These are phyloP conservation scores for Aaosphaeria pasadenensis DNA, from an alignment of 2,329 filamentous ascomycete species.

Conservation along the genomic window DNA sequence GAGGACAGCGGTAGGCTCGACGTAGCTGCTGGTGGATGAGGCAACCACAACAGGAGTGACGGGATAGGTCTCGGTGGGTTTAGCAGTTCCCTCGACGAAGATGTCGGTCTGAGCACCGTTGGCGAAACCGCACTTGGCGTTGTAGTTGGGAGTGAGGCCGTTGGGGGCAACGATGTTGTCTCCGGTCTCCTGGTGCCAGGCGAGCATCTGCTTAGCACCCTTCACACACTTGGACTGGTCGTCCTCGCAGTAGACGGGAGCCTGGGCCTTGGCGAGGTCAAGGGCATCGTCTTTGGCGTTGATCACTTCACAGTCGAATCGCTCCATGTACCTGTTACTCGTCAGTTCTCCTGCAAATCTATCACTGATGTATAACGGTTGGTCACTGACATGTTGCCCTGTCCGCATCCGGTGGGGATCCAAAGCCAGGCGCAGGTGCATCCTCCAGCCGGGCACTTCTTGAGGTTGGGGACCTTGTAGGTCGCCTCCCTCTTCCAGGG, in stretches of 20 bases:
- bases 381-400: slow-evolving; percentile 34
- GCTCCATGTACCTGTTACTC: slow-evolving; percentile 44
- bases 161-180: slow-evolving; percentile 20
- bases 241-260: slow-evolving; percentile 44
- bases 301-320: slow-evolving; percentile 49
- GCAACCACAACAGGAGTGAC: no score
- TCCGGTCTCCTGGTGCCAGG: slow-evolving; percentile 39
- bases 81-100: slow-evolving; percentile 6
- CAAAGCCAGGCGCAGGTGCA: slow-evolving; percentile 45
- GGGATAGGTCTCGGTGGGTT: not conserved
- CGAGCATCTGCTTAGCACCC: slow-evolving; percentile 53
- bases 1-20: not conserved
- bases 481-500: slow-evolving; percentile 39
- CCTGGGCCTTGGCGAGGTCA: slow-evolving; percentile 40
- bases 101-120: slow-evolving; percentile 24
- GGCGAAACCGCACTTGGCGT: slow-evolving; percentile 21
- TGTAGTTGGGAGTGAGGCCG: slow-evolving; percentile 17
- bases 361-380: not conserved
- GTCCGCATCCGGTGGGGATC: slow-evolving; percentile 38
- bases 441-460: slow-evolving; percentile 36
- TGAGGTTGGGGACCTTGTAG: slow-evolving; percentile 38
- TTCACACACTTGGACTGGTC: slow-evolving; percentile 42
- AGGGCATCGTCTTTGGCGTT: slow-evolving; percentile 39
- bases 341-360: not conserved
- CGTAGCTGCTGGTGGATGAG: no score